Evolutionary conservation across 345 rosid genomes (phyloP).

Genomic region (Corymbia maculata): DNA sequence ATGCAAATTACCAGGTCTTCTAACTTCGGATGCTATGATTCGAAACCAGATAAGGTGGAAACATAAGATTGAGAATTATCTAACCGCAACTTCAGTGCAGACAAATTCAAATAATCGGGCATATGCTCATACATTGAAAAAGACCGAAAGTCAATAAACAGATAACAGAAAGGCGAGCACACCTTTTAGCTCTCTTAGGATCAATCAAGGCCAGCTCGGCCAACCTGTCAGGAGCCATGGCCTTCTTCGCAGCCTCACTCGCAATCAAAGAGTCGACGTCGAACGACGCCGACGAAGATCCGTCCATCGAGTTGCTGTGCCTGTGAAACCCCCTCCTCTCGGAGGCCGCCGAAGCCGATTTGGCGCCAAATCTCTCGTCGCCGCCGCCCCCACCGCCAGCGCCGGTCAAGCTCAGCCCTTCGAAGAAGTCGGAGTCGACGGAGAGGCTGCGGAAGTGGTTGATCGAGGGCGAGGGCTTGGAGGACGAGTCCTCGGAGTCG

Average conservation of each 20-base stretch:
- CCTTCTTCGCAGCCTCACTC: conserved; percentile 55
- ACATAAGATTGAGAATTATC: not conserved
- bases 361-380: conserved; percentile 21
- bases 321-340: conserved; percentile 49
- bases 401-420: conserved; percentile 25
- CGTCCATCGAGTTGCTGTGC: conserved; percentile 86
- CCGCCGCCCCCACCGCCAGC: conserved; percentile 17
- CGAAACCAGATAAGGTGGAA: not conserved
- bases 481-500: conserved; percentile 66
- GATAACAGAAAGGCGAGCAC: not conserved
- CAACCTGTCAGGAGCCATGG: conserved; percentile 71
- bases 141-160: not conserved
- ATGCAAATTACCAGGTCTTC: not conserved
- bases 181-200: conserved; percentile 98
- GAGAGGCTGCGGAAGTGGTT: conserved; percentile 82
- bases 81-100: not conserved
- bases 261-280: conserved; percentile 40
- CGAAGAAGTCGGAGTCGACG: conserved; percentile 84
- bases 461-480: conserved; percentile 27
- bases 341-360: conserved; percentile 4
- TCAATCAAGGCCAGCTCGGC: conserved; percentile 89
- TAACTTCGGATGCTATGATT: not conserved
- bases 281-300: conserved; percentile 41
- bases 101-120: not conserved
- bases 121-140: not conserved